Evolutionary conservation across 176 grass and related monocot species (phyloP).

Genomic region (Tuctoria greenei): DNA sequence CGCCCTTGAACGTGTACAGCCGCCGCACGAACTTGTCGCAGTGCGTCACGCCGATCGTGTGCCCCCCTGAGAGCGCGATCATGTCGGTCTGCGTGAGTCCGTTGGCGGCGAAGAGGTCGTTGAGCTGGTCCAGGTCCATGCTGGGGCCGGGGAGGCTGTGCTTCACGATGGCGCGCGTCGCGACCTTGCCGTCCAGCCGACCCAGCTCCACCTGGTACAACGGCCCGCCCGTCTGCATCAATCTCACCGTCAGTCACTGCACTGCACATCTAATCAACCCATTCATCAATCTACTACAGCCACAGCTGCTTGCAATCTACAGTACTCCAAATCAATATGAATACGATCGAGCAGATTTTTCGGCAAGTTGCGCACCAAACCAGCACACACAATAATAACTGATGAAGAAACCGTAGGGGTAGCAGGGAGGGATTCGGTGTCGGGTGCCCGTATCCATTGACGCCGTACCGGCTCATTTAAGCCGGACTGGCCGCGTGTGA

Average conservation of each 20-base stretch:
- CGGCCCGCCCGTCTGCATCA: too few relatives aligned
- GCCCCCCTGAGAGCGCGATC: constrained; percentile 77
- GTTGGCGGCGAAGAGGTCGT: constrained; percentile 21
- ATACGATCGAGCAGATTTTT: neutral
- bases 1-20: constrained; percentile 68
- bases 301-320: neutral
- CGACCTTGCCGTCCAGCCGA: constrained; percentile 25
- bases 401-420: neutral
- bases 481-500: too few relatives aligned
- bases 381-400: neutral
- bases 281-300: neutral
- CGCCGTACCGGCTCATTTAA: constrained; percentile 36
- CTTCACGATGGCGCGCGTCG: too few relatives aligned
- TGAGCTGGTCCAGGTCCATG: too few relatives aligned
- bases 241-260: neutral
- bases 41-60: constrained; percentile 84
- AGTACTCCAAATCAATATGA: too few relatives aligned
- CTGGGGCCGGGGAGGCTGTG: too few relatives aligned
- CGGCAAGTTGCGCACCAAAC: neutral
- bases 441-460: neutral
- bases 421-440: constrained; percentile 26
- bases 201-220: too few relatives aligned
- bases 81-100: constrained; percentile 87
- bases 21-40: constrained; percentile 91
- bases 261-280: neutral